Conservation (phyloP, 2,329 filamentous ascomycete species). For the Clonostachys solani region DNA sequence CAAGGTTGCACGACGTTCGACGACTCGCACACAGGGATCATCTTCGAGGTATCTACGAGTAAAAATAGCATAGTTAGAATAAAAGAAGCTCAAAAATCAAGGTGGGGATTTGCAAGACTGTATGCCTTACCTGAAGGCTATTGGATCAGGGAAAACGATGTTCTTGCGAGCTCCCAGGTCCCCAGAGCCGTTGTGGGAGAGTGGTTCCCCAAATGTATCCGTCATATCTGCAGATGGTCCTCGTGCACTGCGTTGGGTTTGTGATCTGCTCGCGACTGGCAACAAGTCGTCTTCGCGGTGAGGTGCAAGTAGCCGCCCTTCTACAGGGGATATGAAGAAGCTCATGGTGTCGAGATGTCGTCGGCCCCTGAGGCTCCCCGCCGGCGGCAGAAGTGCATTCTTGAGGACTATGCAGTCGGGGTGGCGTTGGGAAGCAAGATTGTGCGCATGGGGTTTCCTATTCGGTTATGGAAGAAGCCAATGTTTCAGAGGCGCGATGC, state of each 20-base stretch:
- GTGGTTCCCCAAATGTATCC: slow-evolving; percentile 8
- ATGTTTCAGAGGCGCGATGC: no score
- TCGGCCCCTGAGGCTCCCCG: slow-evolving; percentile 12
- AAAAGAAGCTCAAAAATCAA: neutral
- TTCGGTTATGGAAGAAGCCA: no score
- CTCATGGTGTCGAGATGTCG: slow-evolving; percentile 27
- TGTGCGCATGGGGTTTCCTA: no score
- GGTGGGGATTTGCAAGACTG: no score
- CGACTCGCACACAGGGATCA: slow-evolving; percentile 69
- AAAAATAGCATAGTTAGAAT: neutral
- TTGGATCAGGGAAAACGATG: slow-evolving; percentile 54
- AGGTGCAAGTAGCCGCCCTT: slow-evolving; percentile 8
- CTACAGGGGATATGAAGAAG: slow-evolving; percentile 25
- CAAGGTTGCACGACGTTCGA: slow-evolving; percentile 67
- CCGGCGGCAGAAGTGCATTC: slow-evolving; percentile 5
- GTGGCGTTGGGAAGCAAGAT: no score
- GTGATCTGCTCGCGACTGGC: slow-evolving; percentile 7
- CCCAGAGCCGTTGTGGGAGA: neutral
- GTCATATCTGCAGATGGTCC: slow-evolving; percentile 11
- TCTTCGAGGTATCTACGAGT: slow-evolving; percentile 71
- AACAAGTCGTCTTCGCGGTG: slow-evolving; percentile 18
- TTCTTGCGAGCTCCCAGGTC: slow-evolving; percentile 25
- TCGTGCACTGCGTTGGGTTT: slow-evolving; percentile 12
- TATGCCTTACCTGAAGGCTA: slow-evolving; percentile 45
- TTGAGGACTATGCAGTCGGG: neutral